Percentiles rank a stretch among this genome's conserved stretches.
phyloP scores from a whole-genome alignment of 1,284 basidiomycete species.

The Marasmius fiardii region DNA sequence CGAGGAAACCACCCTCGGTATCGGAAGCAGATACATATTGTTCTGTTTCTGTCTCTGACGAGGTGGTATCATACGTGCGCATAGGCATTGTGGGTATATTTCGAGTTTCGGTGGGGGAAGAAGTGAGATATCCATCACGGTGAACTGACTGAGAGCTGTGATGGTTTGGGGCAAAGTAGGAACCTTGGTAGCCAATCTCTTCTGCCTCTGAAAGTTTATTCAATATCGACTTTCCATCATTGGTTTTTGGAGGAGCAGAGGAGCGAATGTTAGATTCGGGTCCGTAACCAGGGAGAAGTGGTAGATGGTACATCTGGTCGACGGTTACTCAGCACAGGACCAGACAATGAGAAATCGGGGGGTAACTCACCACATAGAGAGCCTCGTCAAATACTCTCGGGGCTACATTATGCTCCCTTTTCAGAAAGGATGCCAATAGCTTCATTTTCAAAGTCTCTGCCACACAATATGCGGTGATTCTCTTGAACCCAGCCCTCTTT shows the following conservation, averaged over 20 bases:
- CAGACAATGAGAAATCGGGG: slow-evolving; percentile 4
- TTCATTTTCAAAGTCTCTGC: slow-evolving; percentile 84
- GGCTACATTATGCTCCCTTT: slow-evolving; percentile 89
- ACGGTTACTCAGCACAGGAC: no score
- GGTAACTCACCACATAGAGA: slow-evolving; percentile 74
- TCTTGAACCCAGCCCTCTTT: slow-evolving; percentile 69
- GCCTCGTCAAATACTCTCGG: slow-evolving; percentile 93
- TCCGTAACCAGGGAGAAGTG: slow-evolving; percentile 89
- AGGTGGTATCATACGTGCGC: slow-evolving; percentile 15
- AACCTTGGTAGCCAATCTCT: slow-evolving; percentile 85
- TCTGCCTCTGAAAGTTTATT: slow-evolving; percentile 82
- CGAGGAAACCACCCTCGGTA: slow-evolving; percentile 12
- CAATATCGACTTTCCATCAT: slow-evolving; percentile 57
- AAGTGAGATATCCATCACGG: slow-evolving; percentile 54
- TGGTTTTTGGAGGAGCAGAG: slow-evolving; percentile 63
- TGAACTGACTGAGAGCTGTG: slow-evolving; percentile 26
- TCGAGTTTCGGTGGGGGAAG: slow-evolving; percentile 36
- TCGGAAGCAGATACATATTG: slow-evolving; percentile 15
- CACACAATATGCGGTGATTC: slow-evolving; percentile 86
- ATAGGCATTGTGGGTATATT: slow-evolving; percentile 15
- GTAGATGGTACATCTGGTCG: slow-evolving; percentile 89
- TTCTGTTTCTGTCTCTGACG: slow-evolving; percentile 13
- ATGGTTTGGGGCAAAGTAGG: slow-evolving; percentile 61
- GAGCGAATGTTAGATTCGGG: slow-evolving; percentile 83
- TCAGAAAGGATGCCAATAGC: slow-evolving; percentile 77